Evolutionary conservation across 257 asterid species (phyloP), one percentile per base, ranked within the genome.

Genomic region (Scutellaria minor): DNA sequence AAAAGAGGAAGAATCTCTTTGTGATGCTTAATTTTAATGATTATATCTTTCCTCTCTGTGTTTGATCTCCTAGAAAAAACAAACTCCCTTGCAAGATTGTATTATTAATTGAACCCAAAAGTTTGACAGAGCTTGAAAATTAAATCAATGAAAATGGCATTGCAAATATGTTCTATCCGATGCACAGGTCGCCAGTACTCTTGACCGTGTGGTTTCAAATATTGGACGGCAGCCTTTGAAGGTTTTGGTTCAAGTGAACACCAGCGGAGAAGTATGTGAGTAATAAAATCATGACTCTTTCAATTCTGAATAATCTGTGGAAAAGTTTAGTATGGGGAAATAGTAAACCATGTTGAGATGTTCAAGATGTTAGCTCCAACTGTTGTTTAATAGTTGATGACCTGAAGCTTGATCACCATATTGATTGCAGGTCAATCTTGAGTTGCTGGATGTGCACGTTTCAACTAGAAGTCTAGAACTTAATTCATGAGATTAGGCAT

Each of bases 211-310:
- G 15, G 86, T 89, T 73, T 89, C 92, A 71, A 86, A 72, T 63
- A 72, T 89, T 61, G 90, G 92, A 63, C 84, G 96, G 80, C 85
- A 71, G 59, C 96, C 94, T 67, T 70, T 92, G 80, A 89, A 85
- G 81, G 89, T 92, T 58, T 73, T 92, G 86, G 90, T 92, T 69
- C 97, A 92, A 78, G 97, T 89, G 74, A 92, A 92, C 83, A 86
- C 97, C 63, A 89, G 96, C 6, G 96, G 97, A 79, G 97, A 92
- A 85, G 87, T 51, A 80, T 92, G 97, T 92, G 83, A 84, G 97
- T 86, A 71, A 64, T 64, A 65, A 76, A 56, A 47, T 66, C 61
- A 1, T 22, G 22, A 8, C 66, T 66, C 60, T 47, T 57, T 70
- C 61, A 57, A 52, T 64, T 60, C 8, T 51, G 45, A 58, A 6